Evolutionary conservation across 805 yeast species (phyloP), one percentile per base, ranked within the genome.

Genomic region (Danielia reshetovae): DNA sequence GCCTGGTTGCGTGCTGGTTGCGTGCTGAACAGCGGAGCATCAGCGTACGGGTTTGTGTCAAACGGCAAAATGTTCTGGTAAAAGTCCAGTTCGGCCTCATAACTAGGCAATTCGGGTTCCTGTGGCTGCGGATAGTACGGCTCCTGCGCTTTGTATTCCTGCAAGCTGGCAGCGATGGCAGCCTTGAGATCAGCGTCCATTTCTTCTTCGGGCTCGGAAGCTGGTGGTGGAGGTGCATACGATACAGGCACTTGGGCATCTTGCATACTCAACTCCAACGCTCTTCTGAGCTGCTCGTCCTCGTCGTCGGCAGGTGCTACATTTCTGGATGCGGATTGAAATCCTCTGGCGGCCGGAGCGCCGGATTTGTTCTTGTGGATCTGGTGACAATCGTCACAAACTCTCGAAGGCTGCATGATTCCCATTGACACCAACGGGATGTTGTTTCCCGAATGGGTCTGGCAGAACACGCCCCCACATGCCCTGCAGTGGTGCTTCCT

Each of bases 401-500:
- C 97, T 36, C 98, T 72, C 1, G 90, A 97, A 0, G 94, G 86
- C 35, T 83, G 86, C 44, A 77, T 75, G 26, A 93, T 86, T 0
- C 98, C 98, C 32, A 86, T 69, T 29, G 82, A 81, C 0, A 94
- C 90, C 36, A 93, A 65, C 7, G 89, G 80, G 22, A 79, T 66
- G 31, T 59, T 68, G 46, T 85, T 77, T 2, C 81, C 65, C n/a
- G 97, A 86, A 59, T 94, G 95, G 5, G 76, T 72, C 45, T 85
- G 89, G 58, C 95, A 81, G 54, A 74, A 90, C 0, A 87, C 96
- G 3, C 97, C 97, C 16, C 98, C 98, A 62, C 98, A 93, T 34
- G 95, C 83, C 34, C 98, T 74, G 59, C 98, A 93, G 60, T 93
- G 98, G 58, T 93, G 98, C 56, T 90, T 88, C 52, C 98, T 73